Base-by-base conservation (phyloP, 1,139 yeast genomes). In the Yamadazyma oceani region DNA sequence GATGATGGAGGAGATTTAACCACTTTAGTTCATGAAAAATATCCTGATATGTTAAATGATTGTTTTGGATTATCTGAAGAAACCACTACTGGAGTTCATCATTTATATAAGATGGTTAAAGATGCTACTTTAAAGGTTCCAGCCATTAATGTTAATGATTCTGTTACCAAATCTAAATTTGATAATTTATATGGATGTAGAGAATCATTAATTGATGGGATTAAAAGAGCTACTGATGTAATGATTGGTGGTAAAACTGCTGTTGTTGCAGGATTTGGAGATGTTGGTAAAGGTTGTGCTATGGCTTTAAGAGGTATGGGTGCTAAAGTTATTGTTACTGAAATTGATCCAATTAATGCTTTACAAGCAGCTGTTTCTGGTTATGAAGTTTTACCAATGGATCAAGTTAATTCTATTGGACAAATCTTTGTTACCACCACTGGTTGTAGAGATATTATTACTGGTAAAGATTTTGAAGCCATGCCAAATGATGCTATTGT, bases 1-100 rank as follows among this genome's bases (percentile, higher is more conserved):
- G 99, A 92, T 66, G 99, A 92, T 62, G 99, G 99, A 85, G 99
- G 99, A 66, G 99, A 92, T 69, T 84, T 92, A 69, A 92, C 99
- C 66, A 74, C 96, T 50, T 81, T 92, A 53, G 98, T 94, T 50
- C 98, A 94, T 78, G 92, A 88, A 69, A 89, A 92, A 74, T 83
- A 90, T 87, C 98, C 98, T 63, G 97, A 92, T 74, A 85, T 88
- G 92, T 82, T 92, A 73, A 80, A 84, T 50, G 96, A 70, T 69
- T 92, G 98, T 78, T 90, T 55, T 77, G 99, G 99, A 75, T 73
- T 92, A 54, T 86, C 96, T 54, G 99, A 92, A 81, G 99, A 92
- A 80, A 92, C 99, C 74, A 92, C 99, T 69, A 92, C 99, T 53
- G 99, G 99, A 85, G 98, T 92, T 61, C 98, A 94, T 81, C 96